Base-by-base conservation (phyloP, 148 eudicot species). In the Nepenthes mirabilis region DNA sequence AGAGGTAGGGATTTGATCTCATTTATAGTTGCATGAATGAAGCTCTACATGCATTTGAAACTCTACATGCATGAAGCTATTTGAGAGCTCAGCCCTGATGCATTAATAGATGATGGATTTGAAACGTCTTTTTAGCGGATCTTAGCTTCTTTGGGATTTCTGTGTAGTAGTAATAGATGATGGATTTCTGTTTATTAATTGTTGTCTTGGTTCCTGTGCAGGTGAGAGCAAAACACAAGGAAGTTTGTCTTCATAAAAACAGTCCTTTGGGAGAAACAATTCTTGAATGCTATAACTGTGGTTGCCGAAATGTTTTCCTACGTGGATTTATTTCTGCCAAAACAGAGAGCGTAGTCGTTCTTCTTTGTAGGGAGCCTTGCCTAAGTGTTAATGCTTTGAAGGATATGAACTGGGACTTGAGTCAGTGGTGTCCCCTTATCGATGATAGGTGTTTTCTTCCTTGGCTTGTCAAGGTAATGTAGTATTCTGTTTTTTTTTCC, bases 321-420 rank as follows among this genome's bases (percentile, higher is more conserved):
- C 95, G 89, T 67, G 99, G 99, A 36, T 93, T 93, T 59, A 93
- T 93, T 52, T 93, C 99, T 48, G 99, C 99, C 70, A 93, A 84
- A 79, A 80, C 99, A 37, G 99, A 89, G 74, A 93, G 96, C 67
- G 99, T 88, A 14, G 99, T 93, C 2, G 99, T 93, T 61, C 85
- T 93, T 59, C 88, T 93, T 34, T 93, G 99, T 61, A 78, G 99
- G 74, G 99, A 93, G 69, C 99, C 99, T 51, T 93, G 99, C 69
- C 77, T 93, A 37, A 93, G 77, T 62, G 82, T 77, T 52, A 93
- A 89, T 75, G 95, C 99, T 14, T 64, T 93, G 64, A 93, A 93
- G 69, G 99, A 93, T 80, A 93, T 89, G 99, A n/a, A n/a, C 62
- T 93, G 99, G 99, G 99, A 93, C 76, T 72, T 93, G 63, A 93